phyloP scores from a whole-genome alignment of 768 basidiomycete species.

The Cubamyces lactineus region DNA sequence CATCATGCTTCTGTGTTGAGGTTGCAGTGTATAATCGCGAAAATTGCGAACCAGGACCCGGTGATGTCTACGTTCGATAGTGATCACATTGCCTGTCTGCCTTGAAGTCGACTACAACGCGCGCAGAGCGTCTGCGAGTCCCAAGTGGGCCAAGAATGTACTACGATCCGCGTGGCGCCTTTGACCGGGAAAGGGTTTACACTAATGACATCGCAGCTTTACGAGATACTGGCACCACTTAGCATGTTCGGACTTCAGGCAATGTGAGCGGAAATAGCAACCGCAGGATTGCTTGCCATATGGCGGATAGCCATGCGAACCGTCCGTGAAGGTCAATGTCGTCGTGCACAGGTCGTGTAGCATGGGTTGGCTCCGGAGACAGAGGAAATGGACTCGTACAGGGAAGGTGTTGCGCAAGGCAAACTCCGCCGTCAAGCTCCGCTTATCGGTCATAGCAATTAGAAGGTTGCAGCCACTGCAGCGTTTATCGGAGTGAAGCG shows the following conservation, averaged over 20 bases:
- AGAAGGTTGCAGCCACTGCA: too few species aligned
- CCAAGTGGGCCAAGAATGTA: background rate
- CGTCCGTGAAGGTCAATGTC: too few species aligned
- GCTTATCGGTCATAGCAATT: background rate
- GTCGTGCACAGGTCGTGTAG: too few species aligned
- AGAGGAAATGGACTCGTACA: background rate
- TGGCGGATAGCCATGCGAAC: too few species aligned
- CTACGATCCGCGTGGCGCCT: background rate
- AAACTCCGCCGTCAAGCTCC: background rate
- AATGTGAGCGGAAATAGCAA: background rate
- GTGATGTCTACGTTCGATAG: too few species aligned
- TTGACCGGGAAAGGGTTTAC: conserved; percentile 2
- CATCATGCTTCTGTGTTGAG: too few species aligned
- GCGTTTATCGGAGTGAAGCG: background rate
- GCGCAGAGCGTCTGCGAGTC: background rate
- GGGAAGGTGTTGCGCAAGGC: background rate
- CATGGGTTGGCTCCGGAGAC: background rate
- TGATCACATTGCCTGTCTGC: too few species aligned
- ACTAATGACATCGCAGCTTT: background rate
- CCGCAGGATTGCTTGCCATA: background rate
- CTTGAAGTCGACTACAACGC: too few species aligned
- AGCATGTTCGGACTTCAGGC: background rate
- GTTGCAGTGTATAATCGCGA: too few species aligned
- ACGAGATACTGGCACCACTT: background rate
- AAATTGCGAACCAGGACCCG: too few species aligned